Evolutionary conservation across 176 grass and related monocot genomes (phyloP), one percentile per base, ranked within the genome.

Genomic region (Musa beccarii): DNA sequence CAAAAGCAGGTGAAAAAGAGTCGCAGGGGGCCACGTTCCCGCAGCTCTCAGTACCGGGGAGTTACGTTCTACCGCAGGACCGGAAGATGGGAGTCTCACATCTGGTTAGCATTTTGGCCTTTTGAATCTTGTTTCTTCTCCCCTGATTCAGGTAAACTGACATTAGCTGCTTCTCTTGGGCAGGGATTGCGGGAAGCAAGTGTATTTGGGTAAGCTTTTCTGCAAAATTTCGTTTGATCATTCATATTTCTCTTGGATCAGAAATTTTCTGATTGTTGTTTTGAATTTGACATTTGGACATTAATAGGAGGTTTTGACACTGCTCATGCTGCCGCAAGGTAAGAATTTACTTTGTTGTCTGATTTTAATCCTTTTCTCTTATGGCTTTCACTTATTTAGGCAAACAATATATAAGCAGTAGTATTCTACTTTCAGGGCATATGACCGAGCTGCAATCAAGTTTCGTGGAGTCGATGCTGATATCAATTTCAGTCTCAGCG

Each of bases 101-200:
- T 96, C 23, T 96, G 93, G 92, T 96, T 59, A 71, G 75, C 69
- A 75, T 8, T 29, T 29, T n/a, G 68, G 19, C 51, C 54, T 17
- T 69, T 25, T 64, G 10, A 2, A 28, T 69, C 50, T 16, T 24
- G 24, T 20, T 52, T 49, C 74, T 51, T 75, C 11, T 79, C 21
- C 29, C 17, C 65, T 57, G 5, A 55, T 53, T 50, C 69, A 61
- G 59, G 53, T 51, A 29, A 28, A 56, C 59, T 29, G 28, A 59
- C 72, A 69, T 78, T 76, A 10, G 62, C 61, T 76, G 54, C 29
- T 8, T 51, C 34, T 43, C 34, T 43, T 82, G 49, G 78, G 53
- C 81, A 96, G 92, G 93, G 89, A 92, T 80, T 96, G 93, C 66
- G 93, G 89, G 76, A 96, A 96, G 81, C 93, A 92, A 69, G 87